Conservation (phyloP, 768 basidiomycete genomes). For the Leccinum olivaceopallidum region DNA sequence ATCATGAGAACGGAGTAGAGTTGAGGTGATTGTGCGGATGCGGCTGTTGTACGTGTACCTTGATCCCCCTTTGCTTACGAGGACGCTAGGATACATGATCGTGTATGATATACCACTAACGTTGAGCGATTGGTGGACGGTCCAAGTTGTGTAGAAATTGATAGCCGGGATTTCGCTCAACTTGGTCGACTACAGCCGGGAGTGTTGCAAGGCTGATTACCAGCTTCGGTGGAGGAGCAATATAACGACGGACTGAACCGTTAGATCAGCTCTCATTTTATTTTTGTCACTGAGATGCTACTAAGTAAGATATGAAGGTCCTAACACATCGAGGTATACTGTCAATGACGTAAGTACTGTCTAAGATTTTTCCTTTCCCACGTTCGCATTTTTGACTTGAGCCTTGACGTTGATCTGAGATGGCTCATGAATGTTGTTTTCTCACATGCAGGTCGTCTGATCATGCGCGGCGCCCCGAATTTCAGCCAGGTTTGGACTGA, state of each 20-base stretch:
- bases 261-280: not conserved
- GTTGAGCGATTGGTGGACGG: not conserved
- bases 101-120: constrained; percentile 6
- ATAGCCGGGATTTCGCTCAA: not conserved
- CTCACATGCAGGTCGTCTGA: no score
- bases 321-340: not conserved
- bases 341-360: no score
- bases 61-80: not conserved
- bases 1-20: constrained; percentile 80
- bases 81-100: not conserved
- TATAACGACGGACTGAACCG: no score
- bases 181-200: not conserved
- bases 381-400: not conserved
- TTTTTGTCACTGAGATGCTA: not conserved
- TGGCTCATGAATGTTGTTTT: no score
- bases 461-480: not conserved
- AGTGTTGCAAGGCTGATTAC: no score
- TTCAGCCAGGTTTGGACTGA: not conserved
- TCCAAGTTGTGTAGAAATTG: not conserved
- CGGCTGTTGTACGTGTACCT: not conserved
- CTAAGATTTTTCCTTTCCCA: not conserved
- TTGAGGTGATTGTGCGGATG: constrained; percentile 13
- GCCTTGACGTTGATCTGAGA: no score
- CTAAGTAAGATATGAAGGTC: not conserved
- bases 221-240: no score